Base-by-base conservation (phyloP, 495 filamentous ascomycete species). In the Neurospora sp. region DNA sequence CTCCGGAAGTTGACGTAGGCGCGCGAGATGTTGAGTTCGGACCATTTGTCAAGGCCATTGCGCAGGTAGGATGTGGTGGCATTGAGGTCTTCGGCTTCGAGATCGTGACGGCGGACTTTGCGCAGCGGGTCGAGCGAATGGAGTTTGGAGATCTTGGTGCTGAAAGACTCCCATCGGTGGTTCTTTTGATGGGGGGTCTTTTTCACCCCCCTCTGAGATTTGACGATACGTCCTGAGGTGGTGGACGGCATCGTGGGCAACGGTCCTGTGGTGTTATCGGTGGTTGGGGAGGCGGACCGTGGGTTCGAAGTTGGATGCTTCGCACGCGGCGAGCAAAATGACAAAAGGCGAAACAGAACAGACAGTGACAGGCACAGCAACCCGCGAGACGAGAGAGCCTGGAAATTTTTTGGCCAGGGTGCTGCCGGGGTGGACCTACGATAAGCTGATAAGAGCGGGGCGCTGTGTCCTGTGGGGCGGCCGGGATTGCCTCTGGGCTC, bases 131-230 rank as follows among this genome's bases (percentile, higher is more conserved):
- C 95, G 84, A 99, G 87, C 42, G 87, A 87, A 78, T 85, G 95
- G 80, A 98, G 86, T 81, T 96, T 97, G 76, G 94, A 89, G 79
- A 99, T 93, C 80, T 97, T 97, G 81, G 91, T 86, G 42, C 93
- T 94, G 83, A 99, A 99, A 70, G 90, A 90, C 84, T 99, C 92
- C 87, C 93, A 98, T 81, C 92, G 87, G 80, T 97, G 93, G 39
- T 91, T 90, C 76, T 92, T 94, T 75, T 90, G 90, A 39, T 94
- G 92, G 75, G 86, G 84, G 10, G 94, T 97, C 75, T 88, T 86
- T 77, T 82, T 85, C 83, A 91, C 90, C 74, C 86, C 83, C 82
- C 90, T 90, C 72, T 85, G 87, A 79, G 89, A 85, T 83, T 91
- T 93, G 31, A 84, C 82, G 78, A 90, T 90, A 77, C 88, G 89